A percentile compares a stretch with the other conserved stretches of the same genome.
Evolutionary conservation across 768 basidiomycete species (phyloP).

Genomic region (Xerocomellus chrysenteron): DNA sequence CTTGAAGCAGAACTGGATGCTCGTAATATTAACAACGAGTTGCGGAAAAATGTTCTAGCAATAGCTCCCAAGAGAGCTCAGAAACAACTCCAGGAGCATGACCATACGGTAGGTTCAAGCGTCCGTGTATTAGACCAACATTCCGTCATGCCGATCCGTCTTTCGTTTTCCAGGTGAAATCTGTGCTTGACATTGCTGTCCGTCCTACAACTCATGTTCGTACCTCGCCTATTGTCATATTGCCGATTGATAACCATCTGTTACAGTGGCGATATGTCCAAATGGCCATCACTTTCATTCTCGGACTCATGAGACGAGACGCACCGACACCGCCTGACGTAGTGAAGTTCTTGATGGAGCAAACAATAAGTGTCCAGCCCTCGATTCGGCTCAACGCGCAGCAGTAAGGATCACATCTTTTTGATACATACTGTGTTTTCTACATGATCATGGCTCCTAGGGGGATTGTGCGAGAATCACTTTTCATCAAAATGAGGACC

Average conservation of each 20-base stretch:
- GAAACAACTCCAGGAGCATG: conserved; percentile 48
- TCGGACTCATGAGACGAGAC: conserved; percentile 64
- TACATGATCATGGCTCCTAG: conserved; percentile 33
- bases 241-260: conserved; percentile 6
- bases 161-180: conserved; percentile 44
- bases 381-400: conserved; percentile 65
- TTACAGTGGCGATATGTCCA: conserved; percentile 82
- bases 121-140: background rate
- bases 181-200: conserved; percentile 59
- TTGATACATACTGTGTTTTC: background rate
- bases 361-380: conserved; percentile 69
- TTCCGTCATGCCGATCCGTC: background rate
- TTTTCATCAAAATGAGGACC: conserved; percentile 73
- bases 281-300: conserved; percentile 63
- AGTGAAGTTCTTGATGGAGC: conserved; percentile 61
- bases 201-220: conserved; percentile 71
- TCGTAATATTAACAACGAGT: conserved; percentile 38
- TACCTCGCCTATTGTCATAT: conserved; percentile 3
- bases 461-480: conserved; percentile 63
- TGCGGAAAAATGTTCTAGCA: conserved; percentile 44
- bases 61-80: conserved; percentile 43
- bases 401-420: conserved; percentile 40
- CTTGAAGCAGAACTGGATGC: conserved; percentile 52
- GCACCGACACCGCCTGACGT: conserved; percentile 49
- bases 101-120: conserved; percentile 44